Evolutionary conservation across 2,329 filamentous ascomycete genomes (phyloP), one percentile per base, ranked within the genome.

Genomic region (Fusarium sp.): DNA sequence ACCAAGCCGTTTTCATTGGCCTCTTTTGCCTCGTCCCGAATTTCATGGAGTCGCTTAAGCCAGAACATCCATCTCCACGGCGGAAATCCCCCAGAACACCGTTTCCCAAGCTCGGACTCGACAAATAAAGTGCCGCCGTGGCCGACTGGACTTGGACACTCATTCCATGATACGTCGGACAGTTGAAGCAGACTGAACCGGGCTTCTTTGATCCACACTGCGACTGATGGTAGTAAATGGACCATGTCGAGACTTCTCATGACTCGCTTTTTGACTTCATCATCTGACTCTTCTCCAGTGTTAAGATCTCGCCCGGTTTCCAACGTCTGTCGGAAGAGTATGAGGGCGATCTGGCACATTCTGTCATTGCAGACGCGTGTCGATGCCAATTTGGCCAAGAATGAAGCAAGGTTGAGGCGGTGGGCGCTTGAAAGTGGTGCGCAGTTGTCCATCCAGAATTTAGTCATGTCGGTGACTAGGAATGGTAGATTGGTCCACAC

Each of bases 61-160:
- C 51, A 53, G 18, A n/a, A 53, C 51, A 53, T 53, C 51, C 37
- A 53, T 13, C 51, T 25, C 51, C 34, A 54, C 2, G 51, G 51
- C 14, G 24, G 22, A 13, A 54, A 54, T 24, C 34, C 37, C n/a
- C 30, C 18, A 5, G 18, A n/a, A 7, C 25, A 42, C 24, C 25
- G 37, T 6, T n/a, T 54, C 3, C 25, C 51, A 54, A 54, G 37
- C 7, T 54, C 51, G 3, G 51, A 42, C 18, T 54, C 25, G 2
- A 29, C 13, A 11, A 42, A 41, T 4, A 54, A 18, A 6, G 16
- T 2, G 0, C 51, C 51, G 1, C 37, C 51, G 10, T 54, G 37
- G 3, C 51, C 37, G 13, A 42, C 20, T 10, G 4, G 22, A 6
- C n/a, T 54, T 4, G 51, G 2, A 18, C 37, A 54, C 9, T 54